phyloP scores from a whole-genome alignment of 1,139 yeast genomes.

The Candida sanyaensis region DNA sequence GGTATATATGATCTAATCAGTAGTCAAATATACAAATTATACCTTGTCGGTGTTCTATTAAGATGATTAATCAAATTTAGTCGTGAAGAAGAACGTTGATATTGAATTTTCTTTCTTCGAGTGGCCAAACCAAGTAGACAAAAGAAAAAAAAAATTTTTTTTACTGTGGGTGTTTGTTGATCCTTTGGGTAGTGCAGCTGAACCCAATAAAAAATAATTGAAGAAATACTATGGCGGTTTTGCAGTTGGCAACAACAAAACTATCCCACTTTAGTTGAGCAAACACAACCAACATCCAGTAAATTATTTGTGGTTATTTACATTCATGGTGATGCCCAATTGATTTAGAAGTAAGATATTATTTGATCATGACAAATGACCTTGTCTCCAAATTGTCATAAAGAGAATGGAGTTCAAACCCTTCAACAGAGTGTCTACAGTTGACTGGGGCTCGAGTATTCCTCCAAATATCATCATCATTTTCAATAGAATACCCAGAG shows the following conservation, averaged over 20 bases:
- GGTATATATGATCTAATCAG: slow-evolving; percentile 31
- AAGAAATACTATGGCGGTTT: neutral
- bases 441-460: too few relatives aligned
- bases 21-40: slow-evolving; percentile 24
- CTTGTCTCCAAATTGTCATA: too few relatives aligned
- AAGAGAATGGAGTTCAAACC: too few relatives aligned
- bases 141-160: neutral
- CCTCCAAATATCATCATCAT: too few relatives aligned
- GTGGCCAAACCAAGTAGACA: neutral
- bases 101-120: neutral
- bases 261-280: too few relatives aligned
- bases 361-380: too few relatives aligned
- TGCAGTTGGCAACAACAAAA: neutral
- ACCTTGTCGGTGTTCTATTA: neutral
- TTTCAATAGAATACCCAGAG: neutral
- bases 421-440: too few relatives aligned
- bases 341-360: too few relatives aligned
- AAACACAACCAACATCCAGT: too few relatives aligned
- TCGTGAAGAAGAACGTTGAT: too few relatives aligned
- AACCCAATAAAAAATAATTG: neutral
- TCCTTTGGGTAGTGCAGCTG: neutral
- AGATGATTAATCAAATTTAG: neutral
- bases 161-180: neutral
- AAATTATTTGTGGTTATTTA: too few relatives aligned
- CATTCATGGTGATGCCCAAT: too few relatives aligned